phyloP scores from a whole-genome alignment of 1,284 basidiomycete species.

The Violaceomyces palustris region DNA sequence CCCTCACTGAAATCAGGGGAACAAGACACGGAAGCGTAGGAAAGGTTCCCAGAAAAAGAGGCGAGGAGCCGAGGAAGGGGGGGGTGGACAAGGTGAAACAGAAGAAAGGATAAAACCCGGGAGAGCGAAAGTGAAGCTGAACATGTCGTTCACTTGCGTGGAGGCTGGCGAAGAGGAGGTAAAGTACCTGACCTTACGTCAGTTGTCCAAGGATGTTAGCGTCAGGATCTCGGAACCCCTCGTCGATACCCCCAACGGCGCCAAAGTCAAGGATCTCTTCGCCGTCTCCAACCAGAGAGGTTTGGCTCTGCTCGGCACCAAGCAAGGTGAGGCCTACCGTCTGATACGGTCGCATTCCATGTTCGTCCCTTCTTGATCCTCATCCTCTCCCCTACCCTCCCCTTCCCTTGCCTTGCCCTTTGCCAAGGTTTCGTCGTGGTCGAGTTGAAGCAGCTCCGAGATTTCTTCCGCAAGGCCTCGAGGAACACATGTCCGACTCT shows the following conservation, averaged over 20 bases:
- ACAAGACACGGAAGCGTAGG: no score
- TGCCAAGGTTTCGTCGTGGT: slow-evolving; percentile 46
- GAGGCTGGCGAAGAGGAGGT: slow-evolving; percentile 54
- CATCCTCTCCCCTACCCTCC: slow-evolving; percentile 21
- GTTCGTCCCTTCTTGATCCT: not conserved
- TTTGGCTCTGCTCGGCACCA: slow-evolving; percentile 53
- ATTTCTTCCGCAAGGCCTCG: slow-evolving; percentile 19
- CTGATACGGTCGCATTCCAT: not conserved
- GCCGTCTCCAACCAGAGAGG: slow-evolving; percentile 53
- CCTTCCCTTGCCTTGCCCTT: slow-evolving; percentile 46
- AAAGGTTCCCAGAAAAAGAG: no score
- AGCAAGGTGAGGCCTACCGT: slow-evolving; percentile 30
- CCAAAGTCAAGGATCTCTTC: slow-evolving; percentile 47
- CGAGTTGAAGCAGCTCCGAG: slow-evolving; percentile 41
- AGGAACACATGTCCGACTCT: slow-evolving; percentile 20
- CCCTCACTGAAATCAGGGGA: no score
- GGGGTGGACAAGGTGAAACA: no score
- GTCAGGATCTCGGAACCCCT: slow-evolving; percentile 46
- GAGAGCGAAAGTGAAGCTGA: no score
- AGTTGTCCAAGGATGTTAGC: slow-evolving; percentile 42
- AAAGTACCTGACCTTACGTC: slow-evolving; percentile 46
- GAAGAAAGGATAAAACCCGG: no score
- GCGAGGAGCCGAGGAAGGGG: no score
- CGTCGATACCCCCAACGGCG: slow-evolving; percentile 3
- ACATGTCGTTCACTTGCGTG: slow-evolving; percentile 10